phyloP scores from a whole-genome alignment of 169 alveolate genomes.

The Cryptosporidium parvum region DNA sequence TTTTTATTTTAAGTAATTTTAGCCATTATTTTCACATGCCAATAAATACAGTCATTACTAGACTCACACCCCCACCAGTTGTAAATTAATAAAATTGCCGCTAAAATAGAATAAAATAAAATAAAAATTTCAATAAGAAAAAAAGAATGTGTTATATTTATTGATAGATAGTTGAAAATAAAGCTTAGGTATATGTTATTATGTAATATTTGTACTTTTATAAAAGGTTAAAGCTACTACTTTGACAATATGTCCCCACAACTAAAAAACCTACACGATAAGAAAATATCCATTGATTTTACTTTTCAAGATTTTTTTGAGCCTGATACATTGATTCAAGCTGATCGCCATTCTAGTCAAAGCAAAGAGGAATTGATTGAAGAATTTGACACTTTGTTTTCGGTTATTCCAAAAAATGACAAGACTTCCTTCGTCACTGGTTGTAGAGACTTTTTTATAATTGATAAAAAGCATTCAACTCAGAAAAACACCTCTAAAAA shows the following conservation, averaged over 20 bases:
- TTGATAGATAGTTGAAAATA: background rate
- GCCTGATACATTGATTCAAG: background rate
- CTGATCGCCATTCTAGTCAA: background rate
- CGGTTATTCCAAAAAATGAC: background rate
- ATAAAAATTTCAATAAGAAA: background rate
- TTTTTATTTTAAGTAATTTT: background rate
- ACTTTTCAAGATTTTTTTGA: conserved; percentile 12
- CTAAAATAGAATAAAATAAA: background rate
- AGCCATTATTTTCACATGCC: conserved; percentile 5
- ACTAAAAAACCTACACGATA: background rate
- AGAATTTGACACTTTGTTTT: background rate
- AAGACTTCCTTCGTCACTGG: background rate
- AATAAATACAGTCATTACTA: conserved; percentile 23
- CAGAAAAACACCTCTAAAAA: background rate
- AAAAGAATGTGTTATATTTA: background rate
- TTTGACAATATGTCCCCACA: conserved; percentile 4
- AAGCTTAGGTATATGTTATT: background rate
- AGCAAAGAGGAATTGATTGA: background rate
- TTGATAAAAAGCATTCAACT: background rate
- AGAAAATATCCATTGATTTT: conserved; percentile 42
- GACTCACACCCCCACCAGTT: conserved; percentile 24
- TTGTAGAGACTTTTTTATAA: conserved; percentile 13
- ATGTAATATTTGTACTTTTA: background rate
- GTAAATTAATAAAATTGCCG: conserved; percentile 19
- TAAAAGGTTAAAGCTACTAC: background rate